Evolutionary conservation across 805 yeast genomes (phyloP).

Genomic region (Candida succiphila): DNA sequence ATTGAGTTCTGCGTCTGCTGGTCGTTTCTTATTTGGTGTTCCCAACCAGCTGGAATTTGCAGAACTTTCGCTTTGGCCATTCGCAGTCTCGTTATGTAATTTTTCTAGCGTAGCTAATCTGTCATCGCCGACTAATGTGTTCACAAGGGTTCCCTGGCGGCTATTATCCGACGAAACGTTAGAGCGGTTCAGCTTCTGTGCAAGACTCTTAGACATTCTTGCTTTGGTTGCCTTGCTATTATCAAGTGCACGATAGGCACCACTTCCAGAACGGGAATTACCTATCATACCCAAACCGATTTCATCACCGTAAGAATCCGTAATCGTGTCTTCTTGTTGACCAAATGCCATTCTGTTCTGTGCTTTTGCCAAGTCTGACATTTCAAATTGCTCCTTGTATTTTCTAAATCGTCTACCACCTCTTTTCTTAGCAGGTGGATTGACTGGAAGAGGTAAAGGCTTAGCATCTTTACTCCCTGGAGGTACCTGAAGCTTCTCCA

Average conservation of each 20-base stretch:
- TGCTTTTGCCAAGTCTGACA: conserved; percentile 73
- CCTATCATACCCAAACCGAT: conserved; percentile 72
- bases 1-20: too few species aligned
- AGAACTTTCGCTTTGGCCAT: too few species aligned
- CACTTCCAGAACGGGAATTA: conserved; percentile 12
- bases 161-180: too few species aligned
- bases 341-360: conserved; percentile 85
- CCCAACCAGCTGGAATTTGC: too few species aligned
- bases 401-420: conserved; percentile 80
- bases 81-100: too few species aligned
- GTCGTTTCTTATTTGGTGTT: too few species aligned
- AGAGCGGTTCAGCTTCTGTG: too few species aligned
- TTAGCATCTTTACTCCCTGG: conserved; percentile 64
- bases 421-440: conserved; percentile 67
- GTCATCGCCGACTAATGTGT: too few species aligned
- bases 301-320: conserved; percentile 69
- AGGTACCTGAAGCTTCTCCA: conserved; percentile 68
- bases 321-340: conserved; percentile 49
- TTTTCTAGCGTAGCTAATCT: too few species aligned
- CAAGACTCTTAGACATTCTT: conserved; percentile 53
- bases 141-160: too few species aligned
- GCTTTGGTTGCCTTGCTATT: conserved; percentile 41
- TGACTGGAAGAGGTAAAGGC: conserved; percentile 66
- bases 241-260: conserved; percentile 12
- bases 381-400: conserved; percentile 67